Evolutionary conservation across 2,329 filamentous ascomycete genomes (phyloP).

Genomic region (Cladosporium sp.): DNA sequence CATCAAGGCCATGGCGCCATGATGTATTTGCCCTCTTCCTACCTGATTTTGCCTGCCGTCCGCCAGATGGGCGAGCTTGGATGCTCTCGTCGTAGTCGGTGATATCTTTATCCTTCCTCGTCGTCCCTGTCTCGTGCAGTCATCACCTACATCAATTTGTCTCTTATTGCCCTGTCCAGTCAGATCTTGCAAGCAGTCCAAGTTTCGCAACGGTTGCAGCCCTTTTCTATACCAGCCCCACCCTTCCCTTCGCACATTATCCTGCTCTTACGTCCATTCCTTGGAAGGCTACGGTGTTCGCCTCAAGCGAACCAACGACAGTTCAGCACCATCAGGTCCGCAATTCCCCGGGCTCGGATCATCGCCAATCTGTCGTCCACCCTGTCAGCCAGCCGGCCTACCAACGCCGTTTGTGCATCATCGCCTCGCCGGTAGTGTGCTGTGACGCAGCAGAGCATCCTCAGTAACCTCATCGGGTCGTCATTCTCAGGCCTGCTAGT

Average conservation of each 20-base stretch:
- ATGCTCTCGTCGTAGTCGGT: too few relatives aligned
- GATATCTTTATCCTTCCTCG: too few relatives aligned
- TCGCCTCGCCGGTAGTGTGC: background rate
- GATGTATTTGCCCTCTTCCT: background rate
- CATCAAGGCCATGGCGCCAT: background rate
- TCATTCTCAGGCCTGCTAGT: background rate
- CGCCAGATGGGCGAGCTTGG: too few relatives aligned
- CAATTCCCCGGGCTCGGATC: slow-evolving; percentile 11
- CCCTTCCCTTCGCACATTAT: too few relatives aligned
- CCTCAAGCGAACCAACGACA: slow-evolving; percentile 5
- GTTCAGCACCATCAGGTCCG: background rate
- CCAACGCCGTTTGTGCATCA: slow-evolving; percentile 3
- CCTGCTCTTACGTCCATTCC: too few relatives aligned
- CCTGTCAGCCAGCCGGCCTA: background rate
- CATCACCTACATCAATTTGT: too few relatives aligned
- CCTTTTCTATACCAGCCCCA: too few relatives aligned
- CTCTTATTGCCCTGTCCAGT: too few relatives aligned
- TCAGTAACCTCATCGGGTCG: background rate
- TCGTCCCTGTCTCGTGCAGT: too few relatives aligned
- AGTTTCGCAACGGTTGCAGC: too few relatives aligned
- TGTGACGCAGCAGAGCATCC: slow-evolving; percentile 2
- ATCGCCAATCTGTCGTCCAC: background rate
- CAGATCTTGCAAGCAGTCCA: too few relatives aligned
- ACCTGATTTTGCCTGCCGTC: background rate
- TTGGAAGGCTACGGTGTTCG: too few relatives aligned